These are phyloP conservation scores for Candida golubevii DNA, from an alignment of 805 yeast species.

Conservation along the genomic window DNA sequence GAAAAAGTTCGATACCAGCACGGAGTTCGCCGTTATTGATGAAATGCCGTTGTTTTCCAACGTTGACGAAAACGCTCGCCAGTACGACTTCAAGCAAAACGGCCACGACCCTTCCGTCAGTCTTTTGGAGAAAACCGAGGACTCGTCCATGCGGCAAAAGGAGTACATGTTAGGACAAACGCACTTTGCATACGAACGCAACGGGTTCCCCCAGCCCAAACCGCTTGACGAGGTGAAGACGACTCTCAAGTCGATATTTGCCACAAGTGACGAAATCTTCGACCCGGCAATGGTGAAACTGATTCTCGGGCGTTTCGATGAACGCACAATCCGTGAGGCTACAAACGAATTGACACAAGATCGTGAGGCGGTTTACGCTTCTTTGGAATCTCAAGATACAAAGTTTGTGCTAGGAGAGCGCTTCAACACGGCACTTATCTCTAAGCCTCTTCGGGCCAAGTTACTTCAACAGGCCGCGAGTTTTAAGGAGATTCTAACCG, in stretches of 20 bases:
- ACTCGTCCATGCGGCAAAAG: slow-evolving; percentile 66
- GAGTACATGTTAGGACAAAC: slow-evolving; percentile 50
- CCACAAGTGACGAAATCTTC: slow-evolving; percentile 48
- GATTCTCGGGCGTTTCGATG: slow-evolving; percentile 44
- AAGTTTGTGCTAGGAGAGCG: slow-evolving; percentile 56
- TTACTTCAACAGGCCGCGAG: slow-evolving; percentile 44
- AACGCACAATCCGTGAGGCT: slow-evolving; percentile 47
- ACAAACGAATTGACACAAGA: slow-evolving; percentile 48
- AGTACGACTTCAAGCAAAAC: slow-evolving; percentile 36
- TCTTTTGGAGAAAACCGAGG: slow-evolving; percentile 43
- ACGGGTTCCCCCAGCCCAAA: neutral
- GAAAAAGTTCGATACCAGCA: slow-evolving; percentile 47
- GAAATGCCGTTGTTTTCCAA: slow-evolving; percentile 37
- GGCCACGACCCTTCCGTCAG: slow-evolving; percentile 2
- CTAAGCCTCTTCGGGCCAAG: slow-evolving; percentile 31
- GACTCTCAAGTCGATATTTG: slow-evolving; percentile 52
- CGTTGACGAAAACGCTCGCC: slow-evolving; percentile 45
- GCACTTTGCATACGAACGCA: slow-evolving; percentile 38
- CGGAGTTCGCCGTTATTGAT: slow-evolving; percentile 25
- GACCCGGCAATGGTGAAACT: slow-evolving; percentile 42
- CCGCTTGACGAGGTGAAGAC: slow-evolving; percentile 36
- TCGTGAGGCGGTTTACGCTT: slow-evolving; percentile 50
- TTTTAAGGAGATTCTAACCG: slow-evolving; percentile 42
- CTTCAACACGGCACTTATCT: slow-evolving; percentile 36
- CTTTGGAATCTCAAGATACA: slow-evolving; percentile 28